phyloP scores from a whole-genome alignment of 2,329 filamentous ascomycete species.

The Chaetomiaceae sp. region DNA sequence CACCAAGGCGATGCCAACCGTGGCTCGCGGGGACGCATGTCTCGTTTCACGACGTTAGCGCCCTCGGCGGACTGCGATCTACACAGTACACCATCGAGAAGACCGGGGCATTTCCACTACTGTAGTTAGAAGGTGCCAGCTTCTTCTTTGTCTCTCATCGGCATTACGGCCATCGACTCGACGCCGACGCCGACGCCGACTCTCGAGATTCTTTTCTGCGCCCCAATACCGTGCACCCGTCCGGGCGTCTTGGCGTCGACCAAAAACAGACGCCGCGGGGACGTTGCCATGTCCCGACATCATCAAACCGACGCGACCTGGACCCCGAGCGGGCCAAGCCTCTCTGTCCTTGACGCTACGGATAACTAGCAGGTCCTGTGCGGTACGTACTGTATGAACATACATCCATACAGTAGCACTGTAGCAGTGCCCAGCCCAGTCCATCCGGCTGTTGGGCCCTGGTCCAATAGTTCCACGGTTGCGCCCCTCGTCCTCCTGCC shows the following conservation, averaged over 20 bases:
- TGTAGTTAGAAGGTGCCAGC: too few species aligned
- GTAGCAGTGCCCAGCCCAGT: background rate
- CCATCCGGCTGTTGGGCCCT: background rate
- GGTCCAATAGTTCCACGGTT: conserved; percentile 4
- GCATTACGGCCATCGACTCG: too few species aligned
- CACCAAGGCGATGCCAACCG: background rate
- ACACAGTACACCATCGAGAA: background rate
- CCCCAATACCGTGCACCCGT: background rate
- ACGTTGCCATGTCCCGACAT: background rate
- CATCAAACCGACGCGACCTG: background rate
- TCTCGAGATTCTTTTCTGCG: background rate
- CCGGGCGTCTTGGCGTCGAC: background rate
- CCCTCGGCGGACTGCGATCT: background rate
- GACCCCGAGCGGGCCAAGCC: background rate
- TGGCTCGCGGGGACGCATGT: background rate
- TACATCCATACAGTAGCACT: too few species aligned
- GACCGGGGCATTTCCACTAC: background rate
- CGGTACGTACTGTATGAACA: too few species aligned
- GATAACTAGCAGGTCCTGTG: too few species aligned
- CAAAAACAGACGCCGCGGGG: conserved; percentile 7
- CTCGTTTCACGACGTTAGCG: background rate
- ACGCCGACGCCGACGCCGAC: background rate
- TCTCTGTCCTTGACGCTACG: background rate
- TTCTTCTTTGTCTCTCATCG: background rate
- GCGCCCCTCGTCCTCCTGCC: background rate